These are phyloP conservation scores for Blastocystis sp. DNA, from an alignment of 352 stramenopile species.

Conservation along the genomic window DNA sequence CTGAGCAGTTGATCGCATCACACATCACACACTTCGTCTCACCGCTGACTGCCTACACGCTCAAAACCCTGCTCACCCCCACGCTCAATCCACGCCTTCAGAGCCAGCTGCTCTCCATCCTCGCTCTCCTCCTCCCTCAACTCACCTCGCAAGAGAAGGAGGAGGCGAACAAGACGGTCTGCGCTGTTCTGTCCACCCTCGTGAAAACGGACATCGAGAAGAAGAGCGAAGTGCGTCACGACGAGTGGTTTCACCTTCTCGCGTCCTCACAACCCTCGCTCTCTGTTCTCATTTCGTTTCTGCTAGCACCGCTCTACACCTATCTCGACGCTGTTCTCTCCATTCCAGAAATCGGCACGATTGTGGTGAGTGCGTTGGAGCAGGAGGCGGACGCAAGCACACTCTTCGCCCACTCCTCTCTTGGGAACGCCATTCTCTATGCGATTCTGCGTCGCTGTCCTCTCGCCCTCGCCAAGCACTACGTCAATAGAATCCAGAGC, in stretches of 20 bases:
- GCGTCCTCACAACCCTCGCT: background rate
- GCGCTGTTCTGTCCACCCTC: background rate
- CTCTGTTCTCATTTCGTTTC: background rate
- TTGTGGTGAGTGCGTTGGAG: background rate
- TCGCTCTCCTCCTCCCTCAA: background rate
- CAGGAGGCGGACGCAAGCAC: background rate
- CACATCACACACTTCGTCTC: background rate
- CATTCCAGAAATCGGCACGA: background rate
- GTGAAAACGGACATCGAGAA: background rate
- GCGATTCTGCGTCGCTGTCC: background rate
- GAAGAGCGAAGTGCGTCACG: background rate
- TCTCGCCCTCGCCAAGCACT: background rate
- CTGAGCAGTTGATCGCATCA: background rate
- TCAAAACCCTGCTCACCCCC: background rate
- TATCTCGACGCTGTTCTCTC: background rate
- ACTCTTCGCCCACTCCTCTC: background rate
- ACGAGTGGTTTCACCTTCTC: background rate
- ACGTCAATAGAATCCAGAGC: background rate
- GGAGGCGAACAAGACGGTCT: background rate
- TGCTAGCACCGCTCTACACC: background rate
- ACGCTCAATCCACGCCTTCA: background rate
- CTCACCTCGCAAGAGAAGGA: background rate
- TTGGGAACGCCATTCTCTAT: background rate
- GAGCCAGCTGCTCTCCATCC: background rate
- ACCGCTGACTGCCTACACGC: background rate